A percentile compares a stretch with the other conserved stretches of the same genome.
Conservation (phyloP, 2,329 filamentous ascomycete genomes). For the Neurospora sp. region DNA sequence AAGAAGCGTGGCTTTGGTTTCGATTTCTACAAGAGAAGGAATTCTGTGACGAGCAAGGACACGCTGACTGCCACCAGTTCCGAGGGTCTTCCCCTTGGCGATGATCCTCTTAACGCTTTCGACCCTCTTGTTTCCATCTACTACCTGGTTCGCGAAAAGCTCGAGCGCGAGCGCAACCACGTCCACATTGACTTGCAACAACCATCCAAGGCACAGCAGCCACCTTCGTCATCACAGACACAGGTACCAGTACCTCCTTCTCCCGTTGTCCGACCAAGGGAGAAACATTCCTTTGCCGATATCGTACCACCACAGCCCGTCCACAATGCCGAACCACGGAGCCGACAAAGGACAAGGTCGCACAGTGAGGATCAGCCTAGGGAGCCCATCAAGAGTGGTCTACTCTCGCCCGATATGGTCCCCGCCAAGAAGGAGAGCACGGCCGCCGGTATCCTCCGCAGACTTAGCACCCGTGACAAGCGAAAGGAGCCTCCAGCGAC, state of each 20-base stretch:
- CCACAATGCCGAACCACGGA: constrained; percentile 73
- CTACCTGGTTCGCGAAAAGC: constrained; percentile 91
- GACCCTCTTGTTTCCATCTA: constrained; percentile 90
- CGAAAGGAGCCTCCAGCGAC: constrained; percentile 48
- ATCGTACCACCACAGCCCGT: constrained; percentile 75
- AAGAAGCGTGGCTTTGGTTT: constrained; percentile 82
- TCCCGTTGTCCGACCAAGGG: constrained; percentile 22
- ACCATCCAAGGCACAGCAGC: constrained; percentile 14
- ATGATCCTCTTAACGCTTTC: constrained; percentile 86
- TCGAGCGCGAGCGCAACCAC: constrained; percentile 60
- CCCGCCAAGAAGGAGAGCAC: constrained; percentile 75
- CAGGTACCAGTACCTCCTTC: constrained; percentile 13
- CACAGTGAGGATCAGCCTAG: constrained; percentile 89
- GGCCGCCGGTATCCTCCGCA: constrained; percentile 71
- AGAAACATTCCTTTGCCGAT: constrained; percentile 52
- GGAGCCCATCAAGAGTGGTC: constrained; percentile 60
- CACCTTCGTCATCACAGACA: constrained; percentile 16
- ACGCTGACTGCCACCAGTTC: constrained; percentile 76
- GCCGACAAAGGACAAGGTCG: constrained; percentile 77
- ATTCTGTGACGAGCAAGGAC: constrained; percentile 80
- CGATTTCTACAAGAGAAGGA: constrained; percentile 93
- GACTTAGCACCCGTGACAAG: constrained; percentile 81
- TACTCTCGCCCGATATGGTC: constrained; percentile 39
- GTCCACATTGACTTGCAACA: constrained; percentile 27
- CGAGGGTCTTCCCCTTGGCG: constrained; percentile 72